Percentiles rank a stretch among this genome's conserved stretches.
These are phyloP conservation scores for Cladosporium cucumerinum DNA, from an alignment of 2,329 filamentous ascomycete species.

Conservation along the genomic window DNA sequence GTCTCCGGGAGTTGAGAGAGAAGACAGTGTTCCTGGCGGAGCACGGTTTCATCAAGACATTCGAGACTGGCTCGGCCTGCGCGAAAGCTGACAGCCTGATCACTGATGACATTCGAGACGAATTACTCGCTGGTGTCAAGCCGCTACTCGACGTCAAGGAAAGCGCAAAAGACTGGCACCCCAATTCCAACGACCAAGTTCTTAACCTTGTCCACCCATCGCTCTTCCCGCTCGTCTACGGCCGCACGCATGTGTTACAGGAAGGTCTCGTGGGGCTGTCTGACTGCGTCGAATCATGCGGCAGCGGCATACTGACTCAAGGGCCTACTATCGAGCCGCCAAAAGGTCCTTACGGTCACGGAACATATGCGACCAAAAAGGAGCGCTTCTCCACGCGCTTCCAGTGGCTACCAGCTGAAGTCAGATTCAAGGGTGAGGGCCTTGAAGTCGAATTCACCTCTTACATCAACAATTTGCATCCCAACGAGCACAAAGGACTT, in stretches of 20 bases:
- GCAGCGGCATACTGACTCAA: conserved; percentile 22
- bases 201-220: conserved; percentile 62
- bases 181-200: conserved; percentile 41
- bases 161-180: conserved; percentile 18
- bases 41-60: conserved; percentile 42
- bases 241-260: conserved; percentile 41
- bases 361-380: neutral
- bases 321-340: neutral
- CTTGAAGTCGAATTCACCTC: conserved; percentile 8
- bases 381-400: conserved; percentile 3
- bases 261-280: conserved; percentile 27
- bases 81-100: conserved; percentile 55
- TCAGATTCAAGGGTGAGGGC: conserved; percentile 10
- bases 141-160: conserved; percentile 48
- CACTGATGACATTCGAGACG: conserved; percentile 35
- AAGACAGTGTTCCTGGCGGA: conserved; percentile 49
- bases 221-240: conserved; percentile 57
- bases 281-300: conserved; percentile 30
- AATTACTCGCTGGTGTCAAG: conserved; percentile 45
- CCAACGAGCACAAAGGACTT: conserved; percentile 32
- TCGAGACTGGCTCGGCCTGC: conserved; percentile 46
- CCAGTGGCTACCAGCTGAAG: conserved; percentile 17
- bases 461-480: conserved; percentile 18
- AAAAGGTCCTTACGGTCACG: neutral
- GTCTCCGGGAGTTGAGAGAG: conserved; percentile 44